Base-by-base conservation (phyloP, 306 rosid genomes). In the Erythrophleum fordii region DNA sequence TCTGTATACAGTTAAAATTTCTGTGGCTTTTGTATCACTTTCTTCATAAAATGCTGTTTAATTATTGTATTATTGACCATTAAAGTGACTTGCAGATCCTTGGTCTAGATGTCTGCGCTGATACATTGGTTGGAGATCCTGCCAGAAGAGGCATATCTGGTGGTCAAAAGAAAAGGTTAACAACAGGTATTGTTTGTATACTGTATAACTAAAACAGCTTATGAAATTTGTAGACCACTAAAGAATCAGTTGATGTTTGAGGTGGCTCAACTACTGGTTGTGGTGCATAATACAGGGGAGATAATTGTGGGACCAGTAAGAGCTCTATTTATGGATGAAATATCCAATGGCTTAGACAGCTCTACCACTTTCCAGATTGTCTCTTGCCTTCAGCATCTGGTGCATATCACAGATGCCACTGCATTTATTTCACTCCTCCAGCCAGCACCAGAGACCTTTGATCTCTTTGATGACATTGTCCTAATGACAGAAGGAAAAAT, bases 291-390 rank as follows among this genome's bases (percentile, higher is more conserved):
- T 55, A 16, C 71, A 87, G 92, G 90, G 45, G 96, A 91, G 76
- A 89, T 91, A 82, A 85, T 87, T 14, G 84, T 91, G 48, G 88
- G 93, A 31, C 93, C 90, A 34, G 85, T 77, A 29, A 91, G 77
- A 79, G 88, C 86, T 17, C 75, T 91, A 13, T 86, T 91, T 17
- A 91, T 91, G 96, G 96, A 89, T 62, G 96, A 91, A 77, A 91
- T 91, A 86, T 89, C 93, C 46, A 91, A 82, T 70, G 96, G 96
- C 17, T 78, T 91, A 71, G 96, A 91, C 83, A 91, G 96, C 85
- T 89, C 96, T 73, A 91, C 93, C 1, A 81, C 93, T 10, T 84
- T 85, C 77, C 92, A 91, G 77, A 87, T 91, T 44, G 79, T 86
- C 37, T 80, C 89, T 23, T 89, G 86, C 70, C 75, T 89, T 41